These are phyloP conservation scores for Lecanicillium sp. DNA, from an alignment of 2,329 filamentous ascomycete species.

Conservation along the genomic window DNA sequence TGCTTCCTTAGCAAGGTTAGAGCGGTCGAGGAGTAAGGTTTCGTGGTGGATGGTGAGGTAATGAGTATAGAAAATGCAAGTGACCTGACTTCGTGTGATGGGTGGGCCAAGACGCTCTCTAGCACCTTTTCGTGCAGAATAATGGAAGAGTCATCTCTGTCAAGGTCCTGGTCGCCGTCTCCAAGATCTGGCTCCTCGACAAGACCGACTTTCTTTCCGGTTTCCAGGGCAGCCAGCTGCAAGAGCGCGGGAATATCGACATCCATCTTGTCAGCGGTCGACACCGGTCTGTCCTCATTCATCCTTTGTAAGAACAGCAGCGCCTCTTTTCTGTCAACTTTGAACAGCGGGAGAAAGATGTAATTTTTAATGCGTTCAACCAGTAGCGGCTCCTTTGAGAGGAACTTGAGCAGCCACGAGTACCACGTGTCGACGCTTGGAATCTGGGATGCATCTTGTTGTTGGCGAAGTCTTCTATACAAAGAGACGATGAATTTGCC, in stretches of 20 bases:
- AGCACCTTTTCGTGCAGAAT: constrained; percentile 35
- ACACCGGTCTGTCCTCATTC: constrained; percentile 40
- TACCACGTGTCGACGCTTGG: constrained; percentile 41
- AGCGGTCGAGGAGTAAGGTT: constrained; percentile 56
- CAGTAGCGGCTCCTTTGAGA: constrained; percentile 39
- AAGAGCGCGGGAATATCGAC: constrained; percentile 48
- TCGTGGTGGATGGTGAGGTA: constrained; percentile 65
- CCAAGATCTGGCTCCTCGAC: constrained; percentile 52
- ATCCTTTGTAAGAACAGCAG: constrained; percentile 50
- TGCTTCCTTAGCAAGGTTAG: constrained; percentile 56
- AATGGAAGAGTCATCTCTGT: constrained; percentile 18
- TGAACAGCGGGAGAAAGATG: constrained; percentile 55
- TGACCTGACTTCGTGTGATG: constrained; percentile 59
- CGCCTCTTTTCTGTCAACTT: constrained; percentile 43
- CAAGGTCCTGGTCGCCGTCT: constrained; percentile 8
- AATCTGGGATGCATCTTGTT: constrained; percentile 15
- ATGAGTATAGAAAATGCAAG: constrained; percentile 76
- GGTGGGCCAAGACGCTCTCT: constrained; percentile 44
- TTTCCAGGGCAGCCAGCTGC: constrained; percentile 59
- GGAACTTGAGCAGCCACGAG: constrained; percentile 43
- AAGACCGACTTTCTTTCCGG: constrained; percentile 61
- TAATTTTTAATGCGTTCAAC: constrained; percentile 58
- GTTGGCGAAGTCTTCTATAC: constrained; percentile 37
- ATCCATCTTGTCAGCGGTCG: constrained; percentile 33
- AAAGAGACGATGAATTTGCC: constrained; percentile 53